These are phyloP conservation scores for Plasmodium coatneyi DNA, from an alignment of 169 alveolate species.

Conservation along the genomic window DNA sequence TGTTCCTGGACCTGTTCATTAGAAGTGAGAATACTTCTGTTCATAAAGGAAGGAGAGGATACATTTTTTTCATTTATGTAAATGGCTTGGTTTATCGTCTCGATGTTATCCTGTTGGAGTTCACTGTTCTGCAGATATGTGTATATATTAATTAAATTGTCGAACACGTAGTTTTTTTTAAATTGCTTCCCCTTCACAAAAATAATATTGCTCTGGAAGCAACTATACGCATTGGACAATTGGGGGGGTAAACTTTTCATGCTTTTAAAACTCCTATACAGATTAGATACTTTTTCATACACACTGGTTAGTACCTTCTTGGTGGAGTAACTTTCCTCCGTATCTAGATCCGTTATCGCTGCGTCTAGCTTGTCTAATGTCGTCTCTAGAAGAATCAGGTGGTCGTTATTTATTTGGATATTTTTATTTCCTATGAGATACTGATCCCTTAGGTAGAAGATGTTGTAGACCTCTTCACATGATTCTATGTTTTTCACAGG, in stretches of 20 bases:
- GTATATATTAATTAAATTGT: slow-evolving; percentile 60
- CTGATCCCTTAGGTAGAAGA: slow-evolving; percentile 63
- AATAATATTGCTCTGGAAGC: slow-evolving; percentile 48
- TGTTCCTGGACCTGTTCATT: slow-evolving; percentile 48
- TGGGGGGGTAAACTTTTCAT: slow-evolving; percentile 30
- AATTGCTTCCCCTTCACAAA: slow-evolving; percentile 51
- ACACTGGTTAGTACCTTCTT: slow-evolving; percentile 64
- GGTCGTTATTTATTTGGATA: slow-evolving; percentile 56
- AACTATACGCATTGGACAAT: slow-evolving; percentile 59
- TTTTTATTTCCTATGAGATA: slow-evolving; percentile 49
- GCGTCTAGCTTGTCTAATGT: slow-evolving; percentile 46
- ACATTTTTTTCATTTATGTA: slow-evolving; percentile 38
- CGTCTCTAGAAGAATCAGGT: slow-evolving; percentile 42
- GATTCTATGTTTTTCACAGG: slow-evolving; percentile 52
- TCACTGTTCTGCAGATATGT: slow-evolving; percentile 70
- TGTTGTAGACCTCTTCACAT: slow-evolving; percentile 61
- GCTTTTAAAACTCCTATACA: slow-evolving; percentile 54
- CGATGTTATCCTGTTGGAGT: slow-evolving; percentile 68
- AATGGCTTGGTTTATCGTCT: slow-evolving; percentile 18
- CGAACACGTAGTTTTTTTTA: slow-evolving; percentile 70
- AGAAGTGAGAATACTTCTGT: slow-evolving; percentile 6
- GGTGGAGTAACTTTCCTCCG: slow-evolving; percentile 48
- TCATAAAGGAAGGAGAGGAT: slow-evolving; percentile 37
- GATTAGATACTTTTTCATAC: slow-evolving; percentile 13
- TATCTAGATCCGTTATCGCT: slow-evolving; percentile 29